Percentiles rank a stretch among this genome's conserved stretches.
These are phyloP conservation scores for Phytophthora hybrid DNA, from an alignment of 352 stramenopile genomes.

Conservation along the genomic window DNA sequence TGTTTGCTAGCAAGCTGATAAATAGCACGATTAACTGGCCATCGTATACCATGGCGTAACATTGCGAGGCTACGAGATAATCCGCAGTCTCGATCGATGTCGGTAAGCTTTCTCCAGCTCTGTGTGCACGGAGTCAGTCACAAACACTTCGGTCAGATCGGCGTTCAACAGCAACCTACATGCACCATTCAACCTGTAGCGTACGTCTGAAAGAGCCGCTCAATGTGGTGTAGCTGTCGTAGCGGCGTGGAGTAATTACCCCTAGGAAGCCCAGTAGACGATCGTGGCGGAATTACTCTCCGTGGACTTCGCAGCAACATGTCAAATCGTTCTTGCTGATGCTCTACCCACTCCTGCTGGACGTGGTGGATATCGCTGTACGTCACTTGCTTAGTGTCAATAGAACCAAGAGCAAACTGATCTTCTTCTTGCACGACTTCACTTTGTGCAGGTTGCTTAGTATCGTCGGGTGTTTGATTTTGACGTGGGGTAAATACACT, in stretches of 20 bases:
- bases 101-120: slow-evolving; percentile 5
- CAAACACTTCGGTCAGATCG: no score
- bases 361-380: neutral
- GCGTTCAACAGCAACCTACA: no score
- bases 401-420: neutral
- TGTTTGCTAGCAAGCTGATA: no score
- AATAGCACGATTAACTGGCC: no score
- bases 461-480: slow-evolving; percentile 9
- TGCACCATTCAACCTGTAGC: no score
- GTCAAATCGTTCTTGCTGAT: slow-evolving; percentile 15
- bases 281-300: neutral
- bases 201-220: slow-evolving; percentile 17
- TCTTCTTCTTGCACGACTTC: neutral
- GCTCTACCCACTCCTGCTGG: slow-evolving; percentile 6
- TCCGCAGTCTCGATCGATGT: neutral
- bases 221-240: slow-evolving; percentile 15
- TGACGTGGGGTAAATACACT: neutral
- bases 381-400: neutral
- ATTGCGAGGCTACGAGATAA: slow-evolving; percentile 9
- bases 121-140: neutral
- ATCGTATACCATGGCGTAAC: slow-evolving; percentile 2
- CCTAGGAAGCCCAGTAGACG: neutral
- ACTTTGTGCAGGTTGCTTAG: neutral
- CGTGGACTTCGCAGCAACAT: neutral
- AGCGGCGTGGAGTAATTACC: neutral